Evolutionary conservation across 768 basidiomycete genomes (phyloP).

Genomic region (Tephrocybe sp.): DNA sequence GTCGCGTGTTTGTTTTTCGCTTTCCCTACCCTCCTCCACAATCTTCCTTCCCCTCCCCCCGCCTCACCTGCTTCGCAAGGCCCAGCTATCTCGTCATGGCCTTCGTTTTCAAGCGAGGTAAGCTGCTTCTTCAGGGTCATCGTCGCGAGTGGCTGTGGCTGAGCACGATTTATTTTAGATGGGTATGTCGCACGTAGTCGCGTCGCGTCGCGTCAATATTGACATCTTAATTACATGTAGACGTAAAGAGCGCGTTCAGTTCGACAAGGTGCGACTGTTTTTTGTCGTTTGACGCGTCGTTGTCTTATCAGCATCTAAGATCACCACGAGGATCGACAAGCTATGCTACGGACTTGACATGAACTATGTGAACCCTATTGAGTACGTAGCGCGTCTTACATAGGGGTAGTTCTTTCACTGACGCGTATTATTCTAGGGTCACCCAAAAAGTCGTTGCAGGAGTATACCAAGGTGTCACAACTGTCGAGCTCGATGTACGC

Average conservation of each 20-base stretch:
- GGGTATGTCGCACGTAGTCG: constrained; percentile 42
- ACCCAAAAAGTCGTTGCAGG: constrained; percentile 92
- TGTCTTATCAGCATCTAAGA: constrained; percentile 44
- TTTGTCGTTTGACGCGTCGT: constrained; percentile 11
- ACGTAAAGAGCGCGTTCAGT: constrained; percentile 90
- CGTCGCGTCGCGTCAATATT: constrained; percentile 34
- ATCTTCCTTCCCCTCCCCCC: constrained; percentile 19
- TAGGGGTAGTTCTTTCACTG: neutral
- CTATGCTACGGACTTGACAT: constrained; percentile 95
- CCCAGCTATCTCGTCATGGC: constrained; percentile 25
- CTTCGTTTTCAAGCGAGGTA: constrained; percentile 43
- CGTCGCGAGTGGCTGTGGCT: constrained; percentile 4
- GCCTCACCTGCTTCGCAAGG: constrained; percentile 1
- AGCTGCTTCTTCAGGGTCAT: constrained; percentile 10
- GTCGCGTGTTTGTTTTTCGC: constrained; percentile 25
- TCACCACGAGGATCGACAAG: constrained; percentile 84
- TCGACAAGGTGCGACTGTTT: constrained; percentile 72
- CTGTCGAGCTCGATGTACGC: constrained; percentile 93
- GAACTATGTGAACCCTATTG: constrained; percentile 91
- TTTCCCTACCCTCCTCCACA: constrained; percentile 21
- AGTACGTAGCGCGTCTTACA: constrained; percentile 46
- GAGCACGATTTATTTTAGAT: constrained; percentile 30
- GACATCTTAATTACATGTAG: constrained; percentile 32
- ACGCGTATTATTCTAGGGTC: constrained; percentile 48
- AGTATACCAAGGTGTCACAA: constrained; percentile 95